Percentiles rank a stretch among this genome's conserved stretches.
Evolutionary conservation across 2,329 filamentous ascomycete species (phyloP).

Genomic region (Grosmannia clavigera): DNA sequence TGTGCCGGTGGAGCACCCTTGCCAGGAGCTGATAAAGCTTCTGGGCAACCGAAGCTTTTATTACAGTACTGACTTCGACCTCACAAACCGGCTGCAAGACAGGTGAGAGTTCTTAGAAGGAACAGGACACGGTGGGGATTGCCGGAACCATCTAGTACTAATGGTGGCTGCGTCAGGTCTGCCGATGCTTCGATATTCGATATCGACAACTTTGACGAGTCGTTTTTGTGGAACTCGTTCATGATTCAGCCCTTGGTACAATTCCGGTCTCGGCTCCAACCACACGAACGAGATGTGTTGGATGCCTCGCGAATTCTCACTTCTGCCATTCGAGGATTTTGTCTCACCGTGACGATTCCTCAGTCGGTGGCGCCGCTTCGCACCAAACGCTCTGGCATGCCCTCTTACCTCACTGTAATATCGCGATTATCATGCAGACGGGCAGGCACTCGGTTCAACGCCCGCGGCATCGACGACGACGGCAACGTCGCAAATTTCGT

Average conservation of each 20-base stretch:
- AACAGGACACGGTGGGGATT: no score
- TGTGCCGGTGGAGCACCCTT: constrained; percentile 69
- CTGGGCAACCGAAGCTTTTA: constrained; percentile 92
- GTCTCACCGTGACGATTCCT: constrained; percentile 74
- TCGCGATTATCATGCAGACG: constrained; percentile 82
- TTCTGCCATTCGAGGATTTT: constrained; percentile 88
- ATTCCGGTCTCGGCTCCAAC: constrained; percentile 71
- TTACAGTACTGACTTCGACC: constrained; percentile 95
- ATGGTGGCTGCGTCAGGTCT: constrained; percentile 33
- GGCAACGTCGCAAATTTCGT: constrained; percentile 97
- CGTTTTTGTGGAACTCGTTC: constrained; percentile 95
- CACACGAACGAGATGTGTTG: constrained; percentile 63
- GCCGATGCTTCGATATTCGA: constrained; percentile 70
- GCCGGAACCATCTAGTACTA: no score
- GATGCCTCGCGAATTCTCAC: constrained; percentile 82
- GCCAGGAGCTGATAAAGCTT: constrained; percentile 80
- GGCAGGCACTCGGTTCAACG: constrained; percentile 91
- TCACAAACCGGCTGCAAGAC: constrained; percentile 87
- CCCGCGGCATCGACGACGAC: constrained; percentile 94
- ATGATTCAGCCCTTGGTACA: constrained; percentile 91
- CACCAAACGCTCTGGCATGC: constrained; percentile 53
- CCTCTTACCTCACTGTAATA: constrained; percentile 77
- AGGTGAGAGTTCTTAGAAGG: constrained; percentile 33
- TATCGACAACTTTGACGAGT: constrained; percentile 83
- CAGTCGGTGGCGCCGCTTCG: constrained; percentile 61